A percentile compares a stretch with the other conserved stretches of the same genome.
These are phyloP conservation scores for Liquidambar formosana DNA, from an alignment of 164 flowering plant genomes.

Conservation along the genomic window DNA sequence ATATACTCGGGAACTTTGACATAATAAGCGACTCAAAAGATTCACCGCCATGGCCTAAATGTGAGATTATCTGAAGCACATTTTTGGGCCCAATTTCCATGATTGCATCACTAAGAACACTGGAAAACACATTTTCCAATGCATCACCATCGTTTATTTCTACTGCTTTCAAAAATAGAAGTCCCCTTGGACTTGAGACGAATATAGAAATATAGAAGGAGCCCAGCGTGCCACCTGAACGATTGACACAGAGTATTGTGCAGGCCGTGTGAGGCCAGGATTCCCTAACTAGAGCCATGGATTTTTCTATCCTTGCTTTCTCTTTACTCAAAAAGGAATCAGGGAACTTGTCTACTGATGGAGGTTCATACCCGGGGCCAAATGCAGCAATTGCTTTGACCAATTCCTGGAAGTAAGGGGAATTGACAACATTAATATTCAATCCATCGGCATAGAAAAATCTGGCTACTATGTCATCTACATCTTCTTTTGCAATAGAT, in stretches of 20 bases:
- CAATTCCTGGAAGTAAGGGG: constrained; percentile 42
- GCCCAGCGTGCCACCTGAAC: constrained; percentile 15
- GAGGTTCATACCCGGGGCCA: constrained; percentile 42
- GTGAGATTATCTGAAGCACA: constrained; percentile 39
- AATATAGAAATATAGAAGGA: constrained; percentile 23
- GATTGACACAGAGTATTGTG: constrained; percentile 32
- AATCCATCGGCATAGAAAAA: constrained; percentile 40
- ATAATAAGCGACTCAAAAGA: constrained; percentile 24
- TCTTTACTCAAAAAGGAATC: constrained; percentile 32
- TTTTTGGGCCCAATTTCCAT: constrained; percentile 32
- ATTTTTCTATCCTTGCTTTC: constrained; percentile 38
- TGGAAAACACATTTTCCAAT: constrained; percentile 19
- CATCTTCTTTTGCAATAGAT: constrained; percentile 34
- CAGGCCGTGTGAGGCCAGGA: constrained; percentile 46
- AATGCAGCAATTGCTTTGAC: constrained; percentile 36
- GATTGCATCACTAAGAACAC: constrained; percentile 25
- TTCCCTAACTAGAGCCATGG: constrained; percentile 30
- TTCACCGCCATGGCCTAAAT: constrained; percentile 22
- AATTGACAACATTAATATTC: constrained; percentile 25
- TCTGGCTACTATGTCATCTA: constrained; percentile 43
- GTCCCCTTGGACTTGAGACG: constrained; percentile 37
- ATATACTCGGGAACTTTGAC: constrained; percentile 35
- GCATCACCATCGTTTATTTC: constrained; percentile 23
- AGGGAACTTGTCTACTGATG: constrained; percentile 29
- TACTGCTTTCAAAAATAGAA: constrained; percentile 30